Base-by-base conservation (phyloP, 768 basidiomycete genomes). In the Calocybe gangraenosa region DNA sequence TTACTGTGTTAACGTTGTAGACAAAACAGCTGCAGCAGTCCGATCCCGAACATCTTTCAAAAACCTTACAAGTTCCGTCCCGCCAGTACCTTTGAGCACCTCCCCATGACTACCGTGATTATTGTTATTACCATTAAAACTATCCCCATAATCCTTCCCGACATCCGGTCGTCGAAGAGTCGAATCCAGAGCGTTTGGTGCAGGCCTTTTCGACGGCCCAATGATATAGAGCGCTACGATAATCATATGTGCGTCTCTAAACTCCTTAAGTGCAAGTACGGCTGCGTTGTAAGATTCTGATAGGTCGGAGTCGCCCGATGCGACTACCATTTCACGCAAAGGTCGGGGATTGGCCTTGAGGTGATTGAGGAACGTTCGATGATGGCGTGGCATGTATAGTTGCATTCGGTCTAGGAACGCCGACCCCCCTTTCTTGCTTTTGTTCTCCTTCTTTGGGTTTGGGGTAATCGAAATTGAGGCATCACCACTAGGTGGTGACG, bases 381-480 rank as follows among this genome's bases (percentile, higher is more conserved):
- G 91, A 51, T 84, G 80, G 5, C 79, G 75, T 1, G 91, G 90
- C 91, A 92, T 92, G 65, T 93, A 92, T 18, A 68, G 65, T 50
- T 84, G 76, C 89, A 92, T 91, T 25, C 84, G 76, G 15, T 74
- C 70, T 52, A 92, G 73, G 60, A 91, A 84, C 3, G 80, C 61
- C 10, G 60, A 57, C 35, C 62, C 57, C 25, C 6, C 25, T 11
- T 28, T 28, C 6, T 11, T 28, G 6, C 11, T 28, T 28, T 28
- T 28, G 25, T 28, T 28, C 25, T 28, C 11, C 25, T n/a, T n/a
- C n/a, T n/a, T n/a, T n/a, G n/a, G n/a, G n/a, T n/a, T n/a, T n/a
- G n/a, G n/a, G n/a, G n/a, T n/a, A n/a, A 11, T 28, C 25, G 25
- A 28, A 11, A 28, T 28, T 11, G 25, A 28, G 25, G 25, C 25